Evolutionary conservation across 23 red algal species (phyloP).

Genomic region (Gracilaria gracilis): DNA sequence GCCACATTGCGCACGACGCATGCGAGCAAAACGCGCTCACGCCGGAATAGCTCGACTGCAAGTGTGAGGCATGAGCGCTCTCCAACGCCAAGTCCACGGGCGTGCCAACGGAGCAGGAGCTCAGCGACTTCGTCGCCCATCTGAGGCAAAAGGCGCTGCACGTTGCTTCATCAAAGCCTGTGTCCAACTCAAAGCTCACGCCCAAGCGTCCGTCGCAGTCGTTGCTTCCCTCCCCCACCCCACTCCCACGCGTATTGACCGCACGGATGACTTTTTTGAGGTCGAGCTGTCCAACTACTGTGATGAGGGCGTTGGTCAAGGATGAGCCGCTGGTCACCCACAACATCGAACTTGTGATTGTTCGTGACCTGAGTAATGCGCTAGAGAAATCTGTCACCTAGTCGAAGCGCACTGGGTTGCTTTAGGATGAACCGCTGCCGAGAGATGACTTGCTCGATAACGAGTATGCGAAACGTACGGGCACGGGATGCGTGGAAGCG

Average conservation of each 20-base stretch:
- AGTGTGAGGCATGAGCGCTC: conserved; percentile 68
- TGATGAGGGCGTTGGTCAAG: too few species aligned
- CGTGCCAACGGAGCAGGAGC: conserved; percentile 28
- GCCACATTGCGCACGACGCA: conserved; percentile 22
- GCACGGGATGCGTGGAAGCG: conserved; percentile 56
- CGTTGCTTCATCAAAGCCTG: not conserved
- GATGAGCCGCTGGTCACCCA: too few species aligned
- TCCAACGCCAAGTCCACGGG: conserved; percentile 18
- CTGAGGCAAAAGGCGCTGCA: not conserved
- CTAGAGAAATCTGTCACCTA: not conserved
- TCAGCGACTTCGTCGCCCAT: not conserved
- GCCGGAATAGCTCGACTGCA: conserved; percentile 39
- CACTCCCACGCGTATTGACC: not conserved
- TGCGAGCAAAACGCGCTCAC: conserved; percentile 24
- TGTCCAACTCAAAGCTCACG: not conserved
- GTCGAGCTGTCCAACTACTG: conserved; percentile 63
- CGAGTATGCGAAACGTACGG: conserved; percentile 20
- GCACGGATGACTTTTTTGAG: conserved; percentile 14
- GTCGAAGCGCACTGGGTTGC: too few species aligned
- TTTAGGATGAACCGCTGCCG: too few species aligned
- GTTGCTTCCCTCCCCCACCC: conserved; percentile 35
- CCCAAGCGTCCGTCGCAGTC: not conserved
- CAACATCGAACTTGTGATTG: too few species aligned
- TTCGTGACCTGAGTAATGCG: too few species aligned
- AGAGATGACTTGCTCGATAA: conserved; percentile 4